phyloP scores from a whole-genome alignment of 2,329 filamentous ascomycete species.

The Cladorrhinum sp. region DNA sequence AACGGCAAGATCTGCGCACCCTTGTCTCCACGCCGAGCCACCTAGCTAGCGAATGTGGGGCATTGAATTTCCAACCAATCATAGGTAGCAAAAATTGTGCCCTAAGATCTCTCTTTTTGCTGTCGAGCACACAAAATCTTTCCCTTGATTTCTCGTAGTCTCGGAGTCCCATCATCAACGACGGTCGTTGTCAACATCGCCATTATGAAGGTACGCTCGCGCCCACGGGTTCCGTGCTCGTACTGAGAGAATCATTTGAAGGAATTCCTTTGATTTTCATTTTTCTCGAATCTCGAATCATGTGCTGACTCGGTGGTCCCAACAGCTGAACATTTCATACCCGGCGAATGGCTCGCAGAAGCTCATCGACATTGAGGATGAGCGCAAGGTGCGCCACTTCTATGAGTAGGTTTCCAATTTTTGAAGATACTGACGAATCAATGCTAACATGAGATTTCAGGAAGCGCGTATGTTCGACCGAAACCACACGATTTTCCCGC shows the following conservation, averaged over 20 bases:
- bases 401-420: slow-evolving; percentile 70
- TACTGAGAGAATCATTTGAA: neutral
- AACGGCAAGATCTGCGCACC: neutral
- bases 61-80: slow-evolving; percentile 17
- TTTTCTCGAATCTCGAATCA: neutral
- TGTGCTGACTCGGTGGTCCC: slow-evolving; percentile 33
- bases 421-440: neutral
- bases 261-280: slow-evolving; percentile 1
- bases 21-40: neutral
- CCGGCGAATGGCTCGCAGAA: slow-evolving; percentile 99
- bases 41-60: slow-evolving; percentile 7
- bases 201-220: slow-evolving; percentile 30
- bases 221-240: neutral
- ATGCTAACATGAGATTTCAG: slow-evolving; percentile 23
- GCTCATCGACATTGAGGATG: slow-evolving; percentile 98
- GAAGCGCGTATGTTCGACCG: slow-evolving; percentile 28
- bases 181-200: slow-evolving; percentile 29
- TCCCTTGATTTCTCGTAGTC: slow-evolving; percentile 26
- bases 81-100: slow-evolving; percentile 23
- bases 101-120: slow-evolving; percentile 25
- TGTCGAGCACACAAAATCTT: slow-evolving; percentile 30
- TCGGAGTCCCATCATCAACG: slow-evolving; percentile 26
- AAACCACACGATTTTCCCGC: slow-evolving; percentile 10
- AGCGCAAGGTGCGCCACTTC: slow-evolving; percentile 98
- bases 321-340: slow-evolving; percentile 68